Percentiles rank a stretch among this genome's conserved stretches.
Conservation (phyloP, 179 eudicot genomes). For the Beta corolliflora region DNA sequence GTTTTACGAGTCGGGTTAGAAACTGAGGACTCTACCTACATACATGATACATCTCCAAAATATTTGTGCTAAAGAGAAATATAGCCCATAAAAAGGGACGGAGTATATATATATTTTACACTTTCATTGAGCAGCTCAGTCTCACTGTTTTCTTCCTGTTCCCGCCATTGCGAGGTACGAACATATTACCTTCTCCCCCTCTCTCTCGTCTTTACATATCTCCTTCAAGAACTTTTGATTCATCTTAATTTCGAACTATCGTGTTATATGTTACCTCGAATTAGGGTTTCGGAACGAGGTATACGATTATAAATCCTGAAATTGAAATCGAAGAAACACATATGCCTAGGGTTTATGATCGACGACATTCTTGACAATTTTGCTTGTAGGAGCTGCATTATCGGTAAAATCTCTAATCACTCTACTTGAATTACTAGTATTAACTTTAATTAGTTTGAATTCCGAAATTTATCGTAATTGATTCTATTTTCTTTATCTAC, state of each 20-base stretch:
- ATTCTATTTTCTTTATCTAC: background rate
- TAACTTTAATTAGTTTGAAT: background rate
- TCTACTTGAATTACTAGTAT: background rate
- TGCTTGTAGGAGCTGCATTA: background rate
- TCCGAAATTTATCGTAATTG: background rate
- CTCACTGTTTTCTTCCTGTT: background rate
- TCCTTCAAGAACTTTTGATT: background rate
- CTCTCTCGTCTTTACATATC: background rate
- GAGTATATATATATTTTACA: too few relatives aligned
- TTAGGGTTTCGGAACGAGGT: background rate
- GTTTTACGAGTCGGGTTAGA: too few relatives aligned
- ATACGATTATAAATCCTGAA: background rate
- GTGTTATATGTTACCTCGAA: background rate
- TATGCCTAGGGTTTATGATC: conserved; percentile 15
- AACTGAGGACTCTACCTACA: too few relatives aligned
- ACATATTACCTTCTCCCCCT: background rate
- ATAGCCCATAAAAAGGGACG: too few relatives aligned
- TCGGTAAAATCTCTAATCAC: too few relatives aligned
- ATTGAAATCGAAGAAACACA: background rate
- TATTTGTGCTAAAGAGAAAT: too few relatives aligned
- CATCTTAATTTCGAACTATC: background rate
- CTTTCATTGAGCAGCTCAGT: background rate
- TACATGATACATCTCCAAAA: too few relatives aligned
- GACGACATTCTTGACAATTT: background rate
- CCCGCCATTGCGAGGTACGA: conserved; percentile 8